Conservation (phyloP, 257 asterid species). For the Anisodus acutangulus region DNA sequence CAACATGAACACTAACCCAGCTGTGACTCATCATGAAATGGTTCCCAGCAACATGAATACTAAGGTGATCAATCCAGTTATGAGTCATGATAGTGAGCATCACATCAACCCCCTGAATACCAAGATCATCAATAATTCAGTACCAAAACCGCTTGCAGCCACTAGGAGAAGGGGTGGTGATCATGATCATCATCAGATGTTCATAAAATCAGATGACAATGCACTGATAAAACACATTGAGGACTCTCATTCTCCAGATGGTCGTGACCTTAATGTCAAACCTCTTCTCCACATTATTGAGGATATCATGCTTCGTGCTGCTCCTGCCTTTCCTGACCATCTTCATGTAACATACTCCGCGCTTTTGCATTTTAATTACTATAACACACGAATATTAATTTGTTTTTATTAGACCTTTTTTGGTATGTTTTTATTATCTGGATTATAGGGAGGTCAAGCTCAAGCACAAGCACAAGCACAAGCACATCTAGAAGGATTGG, state of each 20-base stretch:
- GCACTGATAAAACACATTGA: constrained; percentile 11
- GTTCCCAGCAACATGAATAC: no score
- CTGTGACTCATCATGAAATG: no score
- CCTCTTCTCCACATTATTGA: constrained; percentile 27
- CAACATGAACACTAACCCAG: no score
- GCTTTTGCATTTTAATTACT: no score
- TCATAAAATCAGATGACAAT: not conserved
- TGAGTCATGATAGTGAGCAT: no score
- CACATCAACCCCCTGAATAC: no score
- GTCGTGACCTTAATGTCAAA: constrained; percentile 18
- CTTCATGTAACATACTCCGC: not conserved
- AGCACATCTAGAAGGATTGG: constrained; percentile 21
- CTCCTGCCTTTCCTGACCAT: constrained; percentile 14
- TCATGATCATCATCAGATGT: not conserved
- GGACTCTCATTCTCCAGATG: constrained; percentile 27
- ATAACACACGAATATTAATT: not conserved
- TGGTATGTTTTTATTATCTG: not conserved
- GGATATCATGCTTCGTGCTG: constrained; percentile 29
- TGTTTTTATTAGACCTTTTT: not conserved
- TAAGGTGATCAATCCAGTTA: no score
- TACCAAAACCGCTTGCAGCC: not conserved
- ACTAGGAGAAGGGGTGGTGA: not conserved
- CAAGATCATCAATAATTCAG: no score
- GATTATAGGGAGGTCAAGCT: not conserved
- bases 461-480: not conserved